phyloP scores from a whole-genome alignment of 2,329 filamentous ascomycete genomes.

The Magnaporthiopsis rhizophila region DNA sequence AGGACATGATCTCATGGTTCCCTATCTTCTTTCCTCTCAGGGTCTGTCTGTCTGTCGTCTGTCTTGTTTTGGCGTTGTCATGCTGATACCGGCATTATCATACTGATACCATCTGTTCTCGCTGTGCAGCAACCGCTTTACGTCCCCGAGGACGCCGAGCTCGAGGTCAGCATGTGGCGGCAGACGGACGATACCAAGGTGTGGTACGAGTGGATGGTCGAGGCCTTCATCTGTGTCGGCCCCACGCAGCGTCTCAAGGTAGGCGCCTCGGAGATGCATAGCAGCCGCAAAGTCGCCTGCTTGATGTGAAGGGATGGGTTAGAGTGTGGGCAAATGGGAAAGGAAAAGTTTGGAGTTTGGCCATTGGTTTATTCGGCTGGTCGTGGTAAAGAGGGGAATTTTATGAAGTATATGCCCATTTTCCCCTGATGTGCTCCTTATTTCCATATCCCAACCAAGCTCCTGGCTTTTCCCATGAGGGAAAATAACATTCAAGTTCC shows the following conservation, averaged over 20 bases:
- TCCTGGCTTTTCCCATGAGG: too few relatives aligned
- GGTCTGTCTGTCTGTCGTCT: constrained; percentile 40
- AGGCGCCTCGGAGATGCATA: constrained; percentile 58
- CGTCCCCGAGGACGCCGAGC: constrained; percentile 73
- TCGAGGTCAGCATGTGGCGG: constrained; percentile 91
- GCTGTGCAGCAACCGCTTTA: constrained; percentile 65
- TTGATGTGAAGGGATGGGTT: constrained; percentile 45
- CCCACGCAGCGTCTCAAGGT: constrained; percentile 57
- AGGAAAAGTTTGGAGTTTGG: neutral
- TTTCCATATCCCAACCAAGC: too few relatives aligned
- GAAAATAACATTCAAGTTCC: neutral
- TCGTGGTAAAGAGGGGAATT: neutral
- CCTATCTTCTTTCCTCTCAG: constrained; percentile 96
- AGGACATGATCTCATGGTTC: constrained; percentile 99
- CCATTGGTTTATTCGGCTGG: neutral
- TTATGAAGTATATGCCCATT: too few relatives aligned
- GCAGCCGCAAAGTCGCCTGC: constrained; percentile 61
- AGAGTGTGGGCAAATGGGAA: neutral
- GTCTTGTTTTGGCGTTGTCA: neutral
- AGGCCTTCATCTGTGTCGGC: constrained; percentile 64
- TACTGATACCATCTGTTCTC: neutral
- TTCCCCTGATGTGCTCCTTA: too few relatives aligned
- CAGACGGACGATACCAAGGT: constrained; percentile 93
- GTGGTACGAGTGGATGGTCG: constrained; percentile 98
- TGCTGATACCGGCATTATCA: too few relatives aligned